Evolutionary conservation across 1,284 basidiomycete species (phyloP).

Genomic region (Leccinum fallax): DNA sequence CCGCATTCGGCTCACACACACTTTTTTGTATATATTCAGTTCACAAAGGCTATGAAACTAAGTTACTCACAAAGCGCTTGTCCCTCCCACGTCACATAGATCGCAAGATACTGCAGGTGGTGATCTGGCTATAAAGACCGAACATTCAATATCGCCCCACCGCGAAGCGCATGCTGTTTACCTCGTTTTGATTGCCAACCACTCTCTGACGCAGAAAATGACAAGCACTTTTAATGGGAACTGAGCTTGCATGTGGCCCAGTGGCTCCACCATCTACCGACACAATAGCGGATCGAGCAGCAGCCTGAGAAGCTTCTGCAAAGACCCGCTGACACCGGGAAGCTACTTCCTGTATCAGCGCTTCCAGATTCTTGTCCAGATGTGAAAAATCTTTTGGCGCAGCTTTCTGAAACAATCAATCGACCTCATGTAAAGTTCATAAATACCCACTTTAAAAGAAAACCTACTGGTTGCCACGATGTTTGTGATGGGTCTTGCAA

Average conservation of each 20-base stretch:
- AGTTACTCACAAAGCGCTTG: constrained; percentile 34
- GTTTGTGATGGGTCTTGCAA: constrained; percentile 46
- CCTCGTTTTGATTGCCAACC: constrained; percentile 47
- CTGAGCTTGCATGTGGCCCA: constrained; percentile 29
- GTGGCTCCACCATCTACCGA: constrained; percentile 38
- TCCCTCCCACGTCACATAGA: constrained; percentile 34
- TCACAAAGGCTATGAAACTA: constrained; percentile 31
- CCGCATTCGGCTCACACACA: constrained; percentile 54
- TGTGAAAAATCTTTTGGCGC: constrained; percentile 52
- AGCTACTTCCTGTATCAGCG: constrained; percentile 63
- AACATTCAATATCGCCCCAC: constrained; percentile 30
- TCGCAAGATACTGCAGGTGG: constrained; percentile 49
- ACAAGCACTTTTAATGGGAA: constrained; percentile 30
- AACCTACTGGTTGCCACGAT: constrained; percentile 48
- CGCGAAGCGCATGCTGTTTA: constrained; percentile 38
- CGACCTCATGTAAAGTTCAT: constrained; percentile 28
- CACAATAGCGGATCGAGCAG: constrained; percentile 59
- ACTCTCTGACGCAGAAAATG: constrained; percentile 56
- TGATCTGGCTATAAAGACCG: constrained; percentile 41
- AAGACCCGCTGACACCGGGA: constrained; percentile 63
- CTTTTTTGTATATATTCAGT: constrained; percentile 45
- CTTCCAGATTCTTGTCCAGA: constrained; percentile 71
- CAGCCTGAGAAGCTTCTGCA: constrained; percentile 60
- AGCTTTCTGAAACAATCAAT: constrained; percentile 45
- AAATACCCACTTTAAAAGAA: constrained; percentile 26